phyloP scores from a whole-genome alignment of 805 yeast species.

The Ogataea chonburiensis region DNA sequence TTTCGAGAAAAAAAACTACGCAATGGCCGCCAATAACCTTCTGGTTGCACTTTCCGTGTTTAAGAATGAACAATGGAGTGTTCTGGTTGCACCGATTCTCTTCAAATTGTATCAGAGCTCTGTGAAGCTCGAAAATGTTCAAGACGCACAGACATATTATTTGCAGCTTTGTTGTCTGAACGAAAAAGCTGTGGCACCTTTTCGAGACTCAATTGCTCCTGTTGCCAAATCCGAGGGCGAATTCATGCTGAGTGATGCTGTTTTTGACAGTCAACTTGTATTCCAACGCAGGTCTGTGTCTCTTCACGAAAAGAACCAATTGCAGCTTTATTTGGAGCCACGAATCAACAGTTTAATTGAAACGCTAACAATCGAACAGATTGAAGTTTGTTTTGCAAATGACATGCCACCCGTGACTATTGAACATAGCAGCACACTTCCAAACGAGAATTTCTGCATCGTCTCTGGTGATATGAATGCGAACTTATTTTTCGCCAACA shows the following conservation, averaged over 20 bases:
- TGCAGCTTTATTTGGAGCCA: constrained; percentile 36
- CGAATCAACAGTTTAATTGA: constrained; percentile 26
- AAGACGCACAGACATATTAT: constrained; percentile 35
- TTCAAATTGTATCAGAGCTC: constrained; percentile 41
- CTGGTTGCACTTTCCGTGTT: constrained; percentile 38
- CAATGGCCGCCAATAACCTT: constrained; percentile 42
- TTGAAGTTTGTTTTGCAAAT: constrained; percentile 24
- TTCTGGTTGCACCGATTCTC: constrained; percentile 34
- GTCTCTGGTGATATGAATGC: constrained; percentile 14
- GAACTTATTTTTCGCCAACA: constrained; percentile 19
- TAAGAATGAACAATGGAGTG: constrained; percentile 43
- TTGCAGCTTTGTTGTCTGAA: constrained; percentile 34
- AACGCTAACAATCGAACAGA: constrained; percentile 16
- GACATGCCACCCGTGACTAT: constrained; percentile 13
- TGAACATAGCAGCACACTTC: constrained; percentile 15
- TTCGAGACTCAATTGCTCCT: constrained; percentile 6
- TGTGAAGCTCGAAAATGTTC: constrained; percentile 29
- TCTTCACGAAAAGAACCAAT: constrained; percentile 21
- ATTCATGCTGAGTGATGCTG: constrained; percentile 18
- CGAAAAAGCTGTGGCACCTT: constrained; percentile 8
- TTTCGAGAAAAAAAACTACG: constrained; percentile 33
- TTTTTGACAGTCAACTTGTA: constrained; percentile 21
- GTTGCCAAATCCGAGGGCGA: constrained; percentile 8
- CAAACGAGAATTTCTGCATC: constrained; percentile 3
- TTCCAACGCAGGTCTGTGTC: constrained; percentile 20